Conservation (phyloP, 805 yeast genomes). For the Scheffersomyces coipomensis region DNA sequence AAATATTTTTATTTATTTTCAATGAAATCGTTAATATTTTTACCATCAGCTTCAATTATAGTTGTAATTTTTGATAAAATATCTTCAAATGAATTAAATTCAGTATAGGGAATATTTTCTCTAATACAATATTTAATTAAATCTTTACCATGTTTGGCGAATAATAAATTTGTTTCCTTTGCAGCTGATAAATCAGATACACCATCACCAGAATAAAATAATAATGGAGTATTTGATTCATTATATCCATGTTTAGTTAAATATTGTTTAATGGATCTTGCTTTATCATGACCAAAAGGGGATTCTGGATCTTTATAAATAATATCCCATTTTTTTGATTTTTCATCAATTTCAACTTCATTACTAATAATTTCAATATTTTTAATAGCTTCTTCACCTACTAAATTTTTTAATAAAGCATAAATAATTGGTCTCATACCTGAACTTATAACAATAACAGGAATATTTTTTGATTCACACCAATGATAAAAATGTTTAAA, state of each 20-base stretch:
- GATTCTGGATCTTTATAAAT: conserved; percentile 78
- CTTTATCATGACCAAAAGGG: conserved; percentile 92
- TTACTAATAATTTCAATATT: conserved; percentile 82
- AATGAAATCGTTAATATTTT: conserved; percentile 18
- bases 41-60: conserved; percentile 42
- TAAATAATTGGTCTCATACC: conserved; percentile 94
- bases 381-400: conserved; percentile 72
- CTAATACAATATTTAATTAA: conserved; percentile 79
- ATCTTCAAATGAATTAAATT: conserved; percentile 73
- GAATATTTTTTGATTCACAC: conserved; percentile 70
- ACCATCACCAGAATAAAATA: conserved; percentile 97
- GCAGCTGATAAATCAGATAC: conserved; percentile 95
- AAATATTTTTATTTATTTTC: conserved; percentile 18
- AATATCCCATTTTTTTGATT: conserved; percentile 74
- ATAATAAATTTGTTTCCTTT: conserved; percentile 86
- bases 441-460: conserved; percentile 82
- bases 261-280: conserved; percentile 66
- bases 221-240: conserved; percentile 46
- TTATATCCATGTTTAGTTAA: conserved; percentile 27
- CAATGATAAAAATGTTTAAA: conserved; percentile 79
- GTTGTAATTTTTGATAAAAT: conserved; percentile 61
- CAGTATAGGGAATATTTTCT: conserved; percentile 80
- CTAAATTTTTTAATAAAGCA: conserved; percentile 68
- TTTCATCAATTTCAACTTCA: conserved; percentile 55
- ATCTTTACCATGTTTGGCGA: conserved; percentile 92